Percentiles rank a stretch among this genome's conserved stretches.
Conservation (phyloP, 140 eudicot species). For the Bidens hawaiensis region DNA sequence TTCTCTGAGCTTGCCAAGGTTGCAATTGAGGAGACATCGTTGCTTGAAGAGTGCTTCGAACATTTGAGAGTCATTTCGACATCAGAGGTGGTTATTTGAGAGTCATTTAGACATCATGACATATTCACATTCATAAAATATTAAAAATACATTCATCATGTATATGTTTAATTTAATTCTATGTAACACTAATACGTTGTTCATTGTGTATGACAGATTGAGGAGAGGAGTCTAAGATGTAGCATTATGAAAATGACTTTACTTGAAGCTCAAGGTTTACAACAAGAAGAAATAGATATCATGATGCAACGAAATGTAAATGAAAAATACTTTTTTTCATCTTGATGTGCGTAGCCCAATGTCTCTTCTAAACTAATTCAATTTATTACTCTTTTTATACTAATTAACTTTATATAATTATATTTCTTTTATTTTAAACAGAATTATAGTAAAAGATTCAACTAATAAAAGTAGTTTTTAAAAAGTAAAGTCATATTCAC, state of each 20-base stretch:
- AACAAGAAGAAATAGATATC: neutral
- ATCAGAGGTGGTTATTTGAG: conserved; percentile 51
- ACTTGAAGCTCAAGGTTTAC: neutral
- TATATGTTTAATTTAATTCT: neutral
- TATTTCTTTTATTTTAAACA: too few species aligned
- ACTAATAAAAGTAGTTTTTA: too few species aligned
- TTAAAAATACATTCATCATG: too few species aligned
- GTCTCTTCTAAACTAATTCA: neutral
- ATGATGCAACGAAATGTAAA: neutral
- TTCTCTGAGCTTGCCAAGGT: conserved; percentile 55
- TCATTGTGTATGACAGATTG: conserved; percentile 27
- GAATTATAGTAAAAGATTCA: too few species aligned
- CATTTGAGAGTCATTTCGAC: conserved; percentile 43
- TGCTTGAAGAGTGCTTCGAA: conserved; percentile 68
- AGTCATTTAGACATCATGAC: too few species aligned
- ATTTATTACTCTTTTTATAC: neutral
- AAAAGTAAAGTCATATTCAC: too few species aligned
- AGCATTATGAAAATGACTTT: conserved; percentile 25
- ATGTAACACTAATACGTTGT: neutral
- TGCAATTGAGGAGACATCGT: conserved; percentile 49
- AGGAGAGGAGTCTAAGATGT: conserved; percentile 51
- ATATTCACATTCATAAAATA: too few species aligned
- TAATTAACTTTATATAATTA: too few species aligned
- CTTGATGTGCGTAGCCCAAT: neutral
- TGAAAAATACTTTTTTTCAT: too few species aligned